These are phyloP conservation scores for Coemansia sp. DNA, from an alignment of 192 early-diverging fungal species.

Conservation along the genomic window DNA sequence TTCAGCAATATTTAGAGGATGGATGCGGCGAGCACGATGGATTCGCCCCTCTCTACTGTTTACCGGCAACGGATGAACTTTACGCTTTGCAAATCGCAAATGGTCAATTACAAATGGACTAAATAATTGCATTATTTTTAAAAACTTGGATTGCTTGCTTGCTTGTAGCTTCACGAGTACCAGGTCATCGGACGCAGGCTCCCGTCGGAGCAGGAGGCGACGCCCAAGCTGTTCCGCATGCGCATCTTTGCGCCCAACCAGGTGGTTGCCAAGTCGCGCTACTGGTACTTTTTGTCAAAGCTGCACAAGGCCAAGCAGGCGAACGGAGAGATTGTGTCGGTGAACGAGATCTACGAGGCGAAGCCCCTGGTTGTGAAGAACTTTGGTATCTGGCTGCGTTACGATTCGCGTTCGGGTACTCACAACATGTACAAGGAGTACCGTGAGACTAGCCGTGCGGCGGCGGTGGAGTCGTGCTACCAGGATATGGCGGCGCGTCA, in stretches of 20 bases:
- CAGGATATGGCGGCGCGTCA: conserved; percentile 99
- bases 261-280: conserved; percentile 98
- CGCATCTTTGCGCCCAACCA: conserved; percentile 98
- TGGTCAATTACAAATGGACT: background rate
- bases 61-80: background rate
- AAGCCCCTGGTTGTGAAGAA: conserved; percentile 92
- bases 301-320: conserved; percentile 99
- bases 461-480: conserved; percentile 76
- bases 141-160: too few species aligned
- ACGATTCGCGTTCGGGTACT: conserved; percentile 99
- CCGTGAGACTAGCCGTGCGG: conserved; percentile 90
- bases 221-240: conserved; percentile 98
- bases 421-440: conserved; percentile 99
- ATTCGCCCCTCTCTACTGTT: too few species aligned
- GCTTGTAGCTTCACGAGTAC: conserved; percentile 64
- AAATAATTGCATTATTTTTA: background rate
- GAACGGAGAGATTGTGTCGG: conserved; percentile 95
- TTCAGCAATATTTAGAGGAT: too few species aligned
- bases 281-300: conserved; percentile 99
- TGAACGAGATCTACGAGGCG: conserved; percentile 98
- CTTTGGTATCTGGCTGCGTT: conserved; percentile 99
- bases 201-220: conserved; percentile 88
- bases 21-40: too few species aligned
- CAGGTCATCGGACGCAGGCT: conserved; percentile 96
- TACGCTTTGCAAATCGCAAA: background rate